Conservation (phyloP, 139 green algal genomes). For the Chlamydomonas eustigma region DNA sequence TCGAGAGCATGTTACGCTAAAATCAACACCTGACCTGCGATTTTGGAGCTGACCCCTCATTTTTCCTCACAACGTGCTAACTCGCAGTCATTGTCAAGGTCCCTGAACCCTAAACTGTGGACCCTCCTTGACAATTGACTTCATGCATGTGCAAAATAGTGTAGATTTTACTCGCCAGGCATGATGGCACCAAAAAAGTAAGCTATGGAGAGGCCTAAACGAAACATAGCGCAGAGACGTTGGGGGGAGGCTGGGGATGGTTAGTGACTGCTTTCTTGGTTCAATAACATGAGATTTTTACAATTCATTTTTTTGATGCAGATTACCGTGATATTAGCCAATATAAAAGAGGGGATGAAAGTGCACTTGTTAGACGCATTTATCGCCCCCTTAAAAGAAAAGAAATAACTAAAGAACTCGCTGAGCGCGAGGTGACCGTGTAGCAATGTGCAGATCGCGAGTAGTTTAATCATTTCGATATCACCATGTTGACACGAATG, state of each 20-base stretch:
- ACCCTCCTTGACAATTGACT: no score
- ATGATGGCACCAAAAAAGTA: no score
- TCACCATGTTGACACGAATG: not conserved
- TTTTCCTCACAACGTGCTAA: no score
- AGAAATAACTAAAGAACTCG: constrained; percentile 3
- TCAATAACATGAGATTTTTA: not conserved
- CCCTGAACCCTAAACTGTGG: no score
- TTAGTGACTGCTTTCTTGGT: not conserved
- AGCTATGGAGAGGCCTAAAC: not conserved
- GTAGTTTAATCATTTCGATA: not conserved
- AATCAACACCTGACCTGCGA: no score
- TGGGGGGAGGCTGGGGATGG: not conserved
- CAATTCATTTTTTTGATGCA: not conserved
- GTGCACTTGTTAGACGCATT: not conserved
- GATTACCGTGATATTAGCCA: not conserved
- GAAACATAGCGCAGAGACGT: not conserved
- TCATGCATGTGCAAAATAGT: no score
- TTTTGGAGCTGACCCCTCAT: no score
- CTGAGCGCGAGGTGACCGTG: not conserved
- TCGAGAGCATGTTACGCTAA: no score
- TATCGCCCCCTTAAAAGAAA: constrained; percentile 5
- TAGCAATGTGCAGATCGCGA: not conserved
- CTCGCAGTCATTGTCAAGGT: no score
- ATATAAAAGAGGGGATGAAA: not conserved
- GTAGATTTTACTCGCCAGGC: no score